Evolutionary conservation across 2,329 filamentous ascomycete species (phyloP).

Genomic region (Venturia pyrina): DNA sequence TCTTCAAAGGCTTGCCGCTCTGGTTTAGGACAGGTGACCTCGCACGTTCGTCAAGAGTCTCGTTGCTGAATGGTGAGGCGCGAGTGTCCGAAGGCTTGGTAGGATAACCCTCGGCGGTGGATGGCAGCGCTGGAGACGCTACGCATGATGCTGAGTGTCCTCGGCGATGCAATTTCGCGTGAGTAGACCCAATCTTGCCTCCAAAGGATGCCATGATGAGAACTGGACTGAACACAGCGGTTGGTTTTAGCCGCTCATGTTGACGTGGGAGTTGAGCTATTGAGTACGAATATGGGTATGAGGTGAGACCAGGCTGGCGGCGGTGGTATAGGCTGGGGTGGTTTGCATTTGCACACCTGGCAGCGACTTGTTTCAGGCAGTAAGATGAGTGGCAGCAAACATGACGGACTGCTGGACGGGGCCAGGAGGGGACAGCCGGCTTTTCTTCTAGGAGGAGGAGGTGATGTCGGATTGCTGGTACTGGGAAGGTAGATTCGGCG

Average conservation of each 20-base stretch:
- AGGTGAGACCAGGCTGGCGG: not conserved
- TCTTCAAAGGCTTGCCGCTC: constrained; percentile 24
- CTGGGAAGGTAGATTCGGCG: not conserved
- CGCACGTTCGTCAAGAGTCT: not conserved
- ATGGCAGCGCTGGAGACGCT: constrained; percentile 20
- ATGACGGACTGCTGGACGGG: not conserved
- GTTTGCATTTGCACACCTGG: not conserved
- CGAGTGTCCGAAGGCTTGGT: not conserved
- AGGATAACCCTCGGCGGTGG: constrained; percentile 15
- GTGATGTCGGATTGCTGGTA: not conserved
- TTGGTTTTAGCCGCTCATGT: not conserved
- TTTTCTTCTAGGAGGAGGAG: not conserved
- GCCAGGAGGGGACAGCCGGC: not conserved
- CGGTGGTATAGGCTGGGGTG: not conserved
- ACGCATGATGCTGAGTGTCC: constrained; percentile 27
- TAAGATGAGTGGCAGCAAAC: not conserved
- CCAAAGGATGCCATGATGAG: constrained; percentile 15
- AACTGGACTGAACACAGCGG: not conserved
- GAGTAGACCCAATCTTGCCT: constrained; percentile 16
- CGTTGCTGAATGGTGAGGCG: not conserved
- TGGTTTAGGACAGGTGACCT: not conserved
- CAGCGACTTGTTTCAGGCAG: not conserved
- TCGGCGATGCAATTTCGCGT: constrained; percentile 32
- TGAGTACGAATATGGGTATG: not conserved
- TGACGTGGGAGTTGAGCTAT: not conserved